These are phyloP conservation scores for Pulveroboletus frians DNA, from an alignment of 768 basidiomycete species.

Conservation along the genomic window DNA sequence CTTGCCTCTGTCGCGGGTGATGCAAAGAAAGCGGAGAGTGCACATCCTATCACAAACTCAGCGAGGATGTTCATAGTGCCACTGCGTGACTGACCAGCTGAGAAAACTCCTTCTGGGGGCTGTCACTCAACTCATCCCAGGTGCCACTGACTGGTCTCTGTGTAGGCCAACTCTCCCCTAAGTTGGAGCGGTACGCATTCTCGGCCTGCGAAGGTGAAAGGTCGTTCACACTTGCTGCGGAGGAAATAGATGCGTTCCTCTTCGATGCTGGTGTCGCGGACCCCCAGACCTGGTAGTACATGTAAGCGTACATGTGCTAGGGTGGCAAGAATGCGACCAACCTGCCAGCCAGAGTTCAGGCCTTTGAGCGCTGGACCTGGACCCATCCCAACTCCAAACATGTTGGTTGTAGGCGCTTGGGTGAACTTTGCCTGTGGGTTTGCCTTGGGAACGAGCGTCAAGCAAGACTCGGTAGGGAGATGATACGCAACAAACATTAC, in stretches of 20 bases:
- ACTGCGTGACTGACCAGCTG: conserved; percentile 39
- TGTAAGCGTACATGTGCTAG: conserved; percentile 6
- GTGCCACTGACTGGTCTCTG: conserved; percentile 48
- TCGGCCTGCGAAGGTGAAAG: conserved; percentile 43
- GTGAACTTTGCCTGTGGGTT: conserved; percentile 46
- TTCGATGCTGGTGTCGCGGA: conserved; percentile 44
- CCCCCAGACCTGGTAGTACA: conserved; percentile 51
- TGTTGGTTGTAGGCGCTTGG: conserved; percentile 38
- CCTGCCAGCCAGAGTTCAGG: conserved; percentile 67
- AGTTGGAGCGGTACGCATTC: conserved; percentile 40
- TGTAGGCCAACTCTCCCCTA: conserved; percentile 49
- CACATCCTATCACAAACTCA: conserved; percentile 35
- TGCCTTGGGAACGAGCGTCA: conserved; percentile 23
- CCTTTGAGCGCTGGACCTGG: conserved; percentile 45
- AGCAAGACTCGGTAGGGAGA: not conserved
- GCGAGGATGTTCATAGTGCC: conserved; percentile 1
- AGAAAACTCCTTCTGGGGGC: conserved; percentile 45
- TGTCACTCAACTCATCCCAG: conserved; percentile 55
- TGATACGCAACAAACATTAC: conserved; percentile 41
- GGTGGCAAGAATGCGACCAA: conserved; percentile 27
- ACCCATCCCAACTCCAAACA: conserved; percentile 50
- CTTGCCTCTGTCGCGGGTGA: conserved; percentile 44
- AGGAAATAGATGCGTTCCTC: conserved; percentile 60
- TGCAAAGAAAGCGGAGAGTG: conserved; percentile 40
- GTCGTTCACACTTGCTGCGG: conserved; percentile 49